Percentiles rank a stretch among this genome's conserved stretches.
Conservation (phyloP, 2,329 filamentous ascomycete species). For the Trichoderma brevicompactum region DNA sequence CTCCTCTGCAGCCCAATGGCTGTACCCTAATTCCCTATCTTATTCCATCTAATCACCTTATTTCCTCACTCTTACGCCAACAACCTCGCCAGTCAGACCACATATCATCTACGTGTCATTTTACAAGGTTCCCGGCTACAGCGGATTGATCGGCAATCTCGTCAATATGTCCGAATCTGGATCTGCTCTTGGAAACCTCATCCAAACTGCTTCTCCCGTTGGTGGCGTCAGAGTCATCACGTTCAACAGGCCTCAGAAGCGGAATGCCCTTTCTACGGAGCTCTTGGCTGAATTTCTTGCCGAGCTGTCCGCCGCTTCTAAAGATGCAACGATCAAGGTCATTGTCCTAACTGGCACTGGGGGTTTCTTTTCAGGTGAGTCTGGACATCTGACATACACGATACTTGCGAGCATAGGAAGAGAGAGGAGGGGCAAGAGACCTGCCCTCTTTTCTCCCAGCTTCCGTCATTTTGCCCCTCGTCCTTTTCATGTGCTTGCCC, state of each 20-base stretch:
- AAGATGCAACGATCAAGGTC: constrained; percentile 38
- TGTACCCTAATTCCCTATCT: constrained; percentile 16
- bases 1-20: constrained; percentile 15
- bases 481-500: constrained; percentile 6
- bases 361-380: constrained; percentile 34
- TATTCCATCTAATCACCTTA: constrained; percentile 16
- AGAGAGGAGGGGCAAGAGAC: neutral
- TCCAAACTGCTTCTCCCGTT: constrained; percentile 32
- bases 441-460: neutral
- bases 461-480: constrained; percentile 38
- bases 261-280: constrained; percentile 60
- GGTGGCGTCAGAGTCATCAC: constrained; percentile 52
- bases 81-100: neutral
- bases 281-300: constrained; percentile 53
- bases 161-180: constrained; percentile 29
- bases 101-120: neutral
- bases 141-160: constrained; percentile 15
- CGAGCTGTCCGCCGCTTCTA: constrained; percentile 35
- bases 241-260: constrained; percentile 59
- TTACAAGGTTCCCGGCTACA: constrained; percentile 17
- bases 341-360: constrained; percentile 46
- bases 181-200: constrained; percentile 29
- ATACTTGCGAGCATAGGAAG: neutral
- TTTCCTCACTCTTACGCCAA: constrained; percentile 17
- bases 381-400: neutral